Evolutionary conservation across 257 asterid genomes (phyloP).

Genomic region (Prunella vulgaris): DNA sequence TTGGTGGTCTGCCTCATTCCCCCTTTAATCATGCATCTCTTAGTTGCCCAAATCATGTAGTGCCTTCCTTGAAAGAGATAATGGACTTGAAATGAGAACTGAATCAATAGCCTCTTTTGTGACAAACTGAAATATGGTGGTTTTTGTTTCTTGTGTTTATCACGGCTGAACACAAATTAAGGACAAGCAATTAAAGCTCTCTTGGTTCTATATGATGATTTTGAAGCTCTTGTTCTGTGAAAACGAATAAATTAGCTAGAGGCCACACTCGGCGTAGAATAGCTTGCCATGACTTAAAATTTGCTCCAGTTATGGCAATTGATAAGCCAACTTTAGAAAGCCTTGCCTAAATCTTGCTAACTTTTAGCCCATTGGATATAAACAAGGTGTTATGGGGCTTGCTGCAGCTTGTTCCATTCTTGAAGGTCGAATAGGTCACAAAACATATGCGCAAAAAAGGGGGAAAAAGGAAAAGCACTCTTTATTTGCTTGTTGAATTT

Average conservation of each 20-base stretch:
- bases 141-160: background rate
- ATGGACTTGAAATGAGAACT: background rate
- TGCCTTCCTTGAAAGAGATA: background rate
- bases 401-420: background rate
- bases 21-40: background rate
- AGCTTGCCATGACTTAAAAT: background rate
- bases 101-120: background rate
- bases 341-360: background rate
- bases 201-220: background rate
- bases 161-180: background rate
- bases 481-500: background rate
- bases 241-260: background rate
- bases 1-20: background rate
- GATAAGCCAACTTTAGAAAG: background rate
- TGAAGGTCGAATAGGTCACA: background rate
- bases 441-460: background rate
- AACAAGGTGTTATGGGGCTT: background rate
- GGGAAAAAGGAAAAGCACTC: too few species aligned
- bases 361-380: background rate
- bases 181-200: background rate
- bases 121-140: background rate
- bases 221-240: background rate
- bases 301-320: background rate
- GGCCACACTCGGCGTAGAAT: background rate
- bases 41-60: background rate